Evolutionary conservation across 2,329 filamentous ascomycete species (phyloP), one percentile per base, ranked within the genome.

Genomic region (Penicillium sp.): DNA sequence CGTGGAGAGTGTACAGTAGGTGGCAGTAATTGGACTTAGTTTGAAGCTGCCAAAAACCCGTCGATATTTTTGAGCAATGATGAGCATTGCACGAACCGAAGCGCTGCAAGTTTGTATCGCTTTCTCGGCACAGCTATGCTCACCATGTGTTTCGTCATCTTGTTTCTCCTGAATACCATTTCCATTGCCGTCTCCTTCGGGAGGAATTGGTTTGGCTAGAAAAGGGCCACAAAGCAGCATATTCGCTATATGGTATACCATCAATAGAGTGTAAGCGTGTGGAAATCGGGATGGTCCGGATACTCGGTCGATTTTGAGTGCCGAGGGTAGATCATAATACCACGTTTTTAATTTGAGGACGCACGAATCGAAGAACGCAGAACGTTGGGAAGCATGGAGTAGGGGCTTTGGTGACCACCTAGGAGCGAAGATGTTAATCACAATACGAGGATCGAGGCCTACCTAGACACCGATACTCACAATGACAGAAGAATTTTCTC

Each of bases 1-100:
- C 2, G 60, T 62, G 0, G 60, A 66, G 4, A 67, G 46, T 3
- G 54, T 60, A 43, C 60, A 67, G 36, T 68, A 58, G 1, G 62
- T 67, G 1, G 63, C 57, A 2, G 63, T 58, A 1, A 68, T 54
- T 3, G 64, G 63, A 28, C 63, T 65, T 10, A 41, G 43, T 17
- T 48, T 61, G 46, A 67, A 67, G 21, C 56, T 57, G 19, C 63
- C 64, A 37, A 64, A 67, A 2, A 35, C 45, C 15, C 61, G 51
- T 14, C 59, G 52, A 35, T 65, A 67, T 35, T 59, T 59, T 26
- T 64, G 52, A 7, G 50, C 49, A 11, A 62, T 41, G 10, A 54
- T 20, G 25, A 54, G 54, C 26, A 61, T 58, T 9, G 43, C 39
- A 4, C 50, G 51, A 3, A 54, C 44, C 8, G 63, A 55, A 25